These are phyloP conservation scores for Pichia phayaonensis DNA, from an alignment of 805 yeast genomes.

Conservation along the genomic window DNA sequence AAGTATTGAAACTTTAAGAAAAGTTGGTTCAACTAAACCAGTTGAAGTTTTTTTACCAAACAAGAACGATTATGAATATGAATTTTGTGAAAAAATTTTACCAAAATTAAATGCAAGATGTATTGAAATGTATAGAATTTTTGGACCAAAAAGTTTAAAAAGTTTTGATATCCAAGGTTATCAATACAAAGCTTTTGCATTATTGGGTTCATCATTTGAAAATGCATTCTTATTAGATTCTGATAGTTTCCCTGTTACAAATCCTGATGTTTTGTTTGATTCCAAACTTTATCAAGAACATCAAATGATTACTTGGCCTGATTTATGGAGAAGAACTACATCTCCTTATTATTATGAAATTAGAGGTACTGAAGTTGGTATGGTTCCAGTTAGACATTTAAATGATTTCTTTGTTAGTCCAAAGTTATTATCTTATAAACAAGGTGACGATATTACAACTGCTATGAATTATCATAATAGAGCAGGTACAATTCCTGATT, in stretches of 20 bases:
- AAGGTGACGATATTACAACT: constrained; percentile 27
- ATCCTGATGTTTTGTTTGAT: constrained; percentile 54
- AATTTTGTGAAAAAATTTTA: constrained; percentile 56
- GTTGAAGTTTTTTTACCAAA: constrained; percentile 78
- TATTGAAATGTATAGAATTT: constrained; percentile 51
- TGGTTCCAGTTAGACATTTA: constrained; percentile 23
- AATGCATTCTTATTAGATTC: constrained; percentile 67
- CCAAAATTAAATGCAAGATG: constrained; percentile 62
- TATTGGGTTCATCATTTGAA: constrained; percentile 66
- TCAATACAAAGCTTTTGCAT: constrained; percentile 63
- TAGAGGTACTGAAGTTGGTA: constrained; percentile 46
- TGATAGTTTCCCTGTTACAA: constrained; percentile 63
- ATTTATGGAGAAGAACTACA: constrained; percentile 81
- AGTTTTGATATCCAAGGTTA: constrained; percentile 51
- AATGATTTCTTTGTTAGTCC: constrained; percentile 28
- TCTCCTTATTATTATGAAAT: constrained; percentile 66
- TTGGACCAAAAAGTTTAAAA: constrained; percentile 46
- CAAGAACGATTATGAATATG: constrained; percentile 60
- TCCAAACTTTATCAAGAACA: constrained; percentile 45
- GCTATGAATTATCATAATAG: constrained; percentile 52
- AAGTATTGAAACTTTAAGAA: constrained; percentile 57
- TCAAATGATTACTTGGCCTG: constrained; percentile 70
- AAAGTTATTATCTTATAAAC: constrained; percentile 24
- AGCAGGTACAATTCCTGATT: constrained; percentile 61
- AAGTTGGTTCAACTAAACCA: constrained; percentile 61